Evolutionary conservation across 2,329 filamentous ascomycete species (phyloP).

Genomic region (Aspergillus sp.): DNA sequence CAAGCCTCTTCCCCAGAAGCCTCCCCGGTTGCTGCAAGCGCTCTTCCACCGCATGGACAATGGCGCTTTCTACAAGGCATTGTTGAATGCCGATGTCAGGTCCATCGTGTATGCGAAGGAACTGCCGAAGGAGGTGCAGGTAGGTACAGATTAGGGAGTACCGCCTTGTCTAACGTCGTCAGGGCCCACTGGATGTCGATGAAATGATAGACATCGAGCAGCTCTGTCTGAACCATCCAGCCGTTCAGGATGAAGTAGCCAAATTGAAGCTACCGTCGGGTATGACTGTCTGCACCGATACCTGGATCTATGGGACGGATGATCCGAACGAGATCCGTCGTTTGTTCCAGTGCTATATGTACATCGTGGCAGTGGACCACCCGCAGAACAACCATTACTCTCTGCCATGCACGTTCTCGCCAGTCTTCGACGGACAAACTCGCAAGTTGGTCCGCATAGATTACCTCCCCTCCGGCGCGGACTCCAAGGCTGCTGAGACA

Average conservation of each 20-base stretch:
- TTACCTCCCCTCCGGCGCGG: conserved; percentile 55
- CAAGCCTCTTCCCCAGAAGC: conserved; percentile 40
- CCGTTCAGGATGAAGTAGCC: conserved; percentile 49
- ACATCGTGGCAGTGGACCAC: conserved; percentile 25
- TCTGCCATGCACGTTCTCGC: conserved; percentile 27
- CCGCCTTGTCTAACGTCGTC: conserved; percentile 38
- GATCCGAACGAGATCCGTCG: conserved; percentile 30
- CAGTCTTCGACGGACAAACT: conserved; percentile 48
- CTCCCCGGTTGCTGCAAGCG: conserved; percentile 44
- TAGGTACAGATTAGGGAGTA: conserved; percentile 18
- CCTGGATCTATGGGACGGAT: conserved; percentile 59
- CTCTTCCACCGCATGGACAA: conserved; percentile 37
- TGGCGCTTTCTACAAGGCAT: conserved; percentile 33
- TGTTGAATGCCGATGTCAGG: conserved; percentile 33
- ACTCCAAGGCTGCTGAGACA: conserved; percentile 48
- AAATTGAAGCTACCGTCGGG: conserved; percentile 52
- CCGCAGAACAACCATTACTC: conserved; percentile 31
- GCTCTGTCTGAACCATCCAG: conserved; percentile 45
- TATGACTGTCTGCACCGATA: conserved; percentile 48
- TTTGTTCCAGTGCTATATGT: conserved; percentile 35
- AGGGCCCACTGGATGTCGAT: conserved; percentile 50
- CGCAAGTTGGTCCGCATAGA: conserved; percentile 62
- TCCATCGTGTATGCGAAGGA: conserved; percentile 30
- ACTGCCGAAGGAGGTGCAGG: conserved; percentile 39
- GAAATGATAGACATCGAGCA: conserved; percentile 52